phyloP scores from a whole-genome alignment of 768 basidiomycete genomes.

The Phylloporus arenicola region DNA sequence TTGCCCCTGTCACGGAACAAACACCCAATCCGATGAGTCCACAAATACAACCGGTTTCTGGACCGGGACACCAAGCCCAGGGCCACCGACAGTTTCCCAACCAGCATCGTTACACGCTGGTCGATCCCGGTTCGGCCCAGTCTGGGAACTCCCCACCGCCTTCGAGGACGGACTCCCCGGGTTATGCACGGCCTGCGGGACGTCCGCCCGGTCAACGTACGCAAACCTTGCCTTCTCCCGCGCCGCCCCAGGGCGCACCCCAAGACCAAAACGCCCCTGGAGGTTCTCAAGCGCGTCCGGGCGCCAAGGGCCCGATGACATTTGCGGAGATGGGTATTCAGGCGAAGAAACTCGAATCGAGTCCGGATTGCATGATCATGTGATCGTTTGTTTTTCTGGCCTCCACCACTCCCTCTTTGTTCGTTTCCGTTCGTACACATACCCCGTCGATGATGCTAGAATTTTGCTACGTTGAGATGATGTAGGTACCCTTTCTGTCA shows the following conservation, averaged over 20 bases:
- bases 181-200: slow-evolving; percentile 27
- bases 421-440: background rate
- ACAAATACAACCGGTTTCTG: slow-evolving; percentile 1
- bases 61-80: background rate
- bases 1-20: slow-evolving; percentile 16
- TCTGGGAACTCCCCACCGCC: slow-evolving; percentile 9
- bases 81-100: slow-evolving; percentile 28
- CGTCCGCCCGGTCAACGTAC: slow-evolving; percentile 29
- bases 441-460: background rate
- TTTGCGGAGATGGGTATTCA: slow-evolving; percentile 95
- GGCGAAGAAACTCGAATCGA: slow-evolving; percentile 64
- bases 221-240: slow-evolving; percentile 17
- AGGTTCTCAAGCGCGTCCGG: slow-evolving; percentile 5
- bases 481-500: background rate
- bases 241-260: slow-evolving; percentile 3
- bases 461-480: background rate
- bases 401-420: background rate
- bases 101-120: slow-evolving; percentile 44
- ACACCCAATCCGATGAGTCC: slow-evolving; percentile 2
- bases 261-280: background rate
- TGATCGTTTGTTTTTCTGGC: slow-evolving; percentile 30
- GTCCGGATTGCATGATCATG: slow-evolving; percentile 84
- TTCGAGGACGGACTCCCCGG: slow-evolving; percentile 17
- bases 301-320: slow-evolving; percentile 53
- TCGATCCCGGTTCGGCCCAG: slow-evolving; percentile 34